phyloP scores from a whole-genome alignment of 257 asterid species.

The Oldenlandia corymbosa region DNA sequence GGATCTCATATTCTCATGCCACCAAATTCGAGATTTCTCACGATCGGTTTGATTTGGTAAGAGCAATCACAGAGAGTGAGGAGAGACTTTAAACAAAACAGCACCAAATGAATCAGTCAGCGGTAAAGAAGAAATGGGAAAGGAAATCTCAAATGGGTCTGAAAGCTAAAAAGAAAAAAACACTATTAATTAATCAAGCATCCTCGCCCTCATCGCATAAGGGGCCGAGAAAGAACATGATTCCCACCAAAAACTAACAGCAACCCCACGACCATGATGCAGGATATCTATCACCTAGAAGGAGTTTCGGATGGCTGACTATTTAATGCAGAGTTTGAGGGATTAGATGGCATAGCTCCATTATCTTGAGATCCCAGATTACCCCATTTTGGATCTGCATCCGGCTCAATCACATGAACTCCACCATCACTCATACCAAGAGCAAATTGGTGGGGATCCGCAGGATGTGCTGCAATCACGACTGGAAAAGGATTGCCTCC shows the following conservation, averaged over 20 bases:
- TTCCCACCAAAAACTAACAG: not conserved
- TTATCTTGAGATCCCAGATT: constrained; percentile 64
- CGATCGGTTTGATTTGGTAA: too few relatives aligned
- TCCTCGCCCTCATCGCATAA: not conserved
- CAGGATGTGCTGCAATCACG: constrained; percentile 87
- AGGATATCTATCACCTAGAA: constrained; percentile 76
- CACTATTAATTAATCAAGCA: too few relatives aligned
- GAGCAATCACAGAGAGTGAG: too few relatives aligned
- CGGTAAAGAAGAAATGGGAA: not conserved
- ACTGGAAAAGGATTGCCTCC: constrained; percentile 45
- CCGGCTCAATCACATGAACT: constrained; percentile 86
- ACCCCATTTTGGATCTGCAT: constrained; percentile 85
- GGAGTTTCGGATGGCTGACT: constrained; percentile 89
- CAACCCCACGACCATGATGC: not conserved
- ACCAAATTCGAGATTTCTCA: too few relatives aligned
- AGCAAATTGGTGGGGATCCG: constrained; percentile 75
- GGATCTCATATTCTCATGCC: too few relatives aligned
- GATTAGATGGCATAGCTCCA: constrained; percentile 55
- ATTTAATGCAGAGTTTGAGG: constrained; percentile 83
- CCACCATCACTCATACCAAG: constrained; percentile 87
- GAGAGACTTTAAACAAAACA: not conserved
- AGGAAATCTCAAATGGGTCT: not conserved
- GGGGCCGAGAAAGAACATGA: not conserved
- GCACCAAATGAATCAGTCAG: constrained; percentile 1
- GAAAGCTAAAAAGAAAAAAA: not conserved